Evolutionary conservation across 768 basidiomycete species (phyloP).

Genomic region (Lactarius sanguifluus): DNA sequence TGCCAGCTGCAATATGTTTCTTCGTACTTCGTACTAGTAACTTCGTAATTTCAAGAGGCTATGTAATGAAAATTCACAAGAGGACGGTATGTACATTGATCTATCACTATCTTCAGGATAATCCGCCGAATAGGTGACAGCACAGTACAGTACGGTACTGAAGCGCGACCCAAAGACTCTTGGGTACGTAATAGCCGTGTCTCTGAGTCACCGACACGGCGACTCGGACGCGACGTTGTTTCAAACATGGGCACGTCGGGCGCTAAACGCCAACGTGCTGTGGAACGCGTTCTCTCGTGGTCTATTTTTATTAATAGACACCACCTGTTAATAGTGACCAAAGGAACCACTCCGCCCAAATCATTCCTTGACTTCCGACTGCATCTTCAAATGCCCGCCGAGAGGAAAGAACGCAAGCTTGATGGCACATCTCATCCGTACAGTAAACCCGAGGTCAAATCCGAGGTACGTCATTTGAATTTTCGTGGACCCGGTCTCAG

Average conservation of each 20-base stretch:
- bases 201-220: no score
- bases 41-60: no score
- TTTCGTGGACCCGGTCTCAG: background rate
- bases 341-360: background rate
- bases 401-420: background rate
- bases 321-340: background rate
- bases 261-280: background rate
- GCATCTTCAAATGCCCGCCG: background rate
- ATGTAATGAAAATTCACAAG: background rate
- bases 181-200: background rate
- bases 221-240: no score
- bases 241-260: background rate
- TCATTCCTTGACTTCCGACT: background rate
- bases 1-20: no score
- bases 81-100: background rate
- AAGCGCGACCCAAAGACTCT: background rate
- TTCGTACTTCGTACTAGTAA: no score
- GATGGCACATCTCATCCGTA: background rate
- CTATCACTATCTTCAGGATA: no score
- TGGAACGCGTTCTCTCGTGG: background rate
- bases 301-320: background rate
- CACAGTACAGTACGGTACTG: no score
- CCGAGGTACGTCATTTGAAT: background rate
- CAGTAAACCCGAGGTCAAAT: background rate
- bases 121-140: no score